phyloP scores from a whole-genome alignment of 169 alveolate species.

The Plasmodium gaboni region DNA sequence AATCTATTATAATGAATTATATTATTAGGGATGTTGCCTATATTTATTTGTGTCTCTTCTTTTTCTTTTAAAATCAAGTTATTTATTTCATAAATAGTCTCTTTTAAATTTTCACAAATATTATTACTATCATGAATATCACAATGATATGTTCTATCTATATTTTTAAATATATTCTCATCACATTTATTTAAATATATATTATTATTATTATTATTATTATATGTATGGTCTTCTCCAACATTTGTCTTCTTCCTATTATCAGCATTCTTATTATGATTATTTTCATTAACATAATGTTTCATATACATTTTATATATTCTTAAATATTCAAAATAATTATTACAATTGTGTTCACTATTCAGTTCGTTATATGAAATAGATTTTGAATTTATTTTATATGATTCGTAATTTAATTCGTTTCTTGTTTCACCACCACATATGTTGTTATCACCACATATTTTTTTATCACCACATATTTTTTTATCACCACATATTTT shows the following conservation, averaged over 20 bases:
- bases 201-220: not conserved
- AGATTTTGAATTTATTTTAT: constrained; percentile 19
- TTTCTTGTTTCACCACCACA: not conserved
- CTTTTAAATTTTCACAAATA: constrained; percentile 3
- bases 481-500: too few species aligned
- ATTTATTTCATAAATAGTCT: constrained; percentile 21
- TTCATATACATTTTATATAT: constrained; percentile 34
- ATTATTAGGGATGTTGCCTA: constrained; percentile 38
- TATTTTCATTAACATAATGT: not conserved
- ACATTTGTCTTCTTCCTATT: not conserved
- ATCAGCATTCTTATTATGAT: not conserved
- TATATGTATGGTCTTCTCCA: not conserved
- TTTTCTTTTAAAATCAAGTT: constrained; percentile 22
- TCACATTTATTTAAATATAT: not conserved
- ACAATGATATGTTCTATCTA: not conserved
- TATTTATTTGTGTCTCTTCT: constrained; percentile 26
- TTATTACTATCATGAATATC: not conserved
- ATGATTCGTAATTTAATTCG: not conserved
- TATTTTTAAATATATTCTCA: not conserved
- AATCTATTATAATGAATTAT: constrained; percentile 41
- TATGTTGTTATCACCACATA: too few species aligned
- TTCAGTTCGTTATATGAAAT: constrained; percentile 63
- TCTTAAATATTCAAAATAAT: constrained; percentile 52
- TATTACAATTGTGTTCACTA: constrained; percentile 71
- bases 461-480: too few species aligned